phyloP scores from a whole-genome alignment of 2,329 filamentous ascomycete genomes.

The Hortaea sp. region DNA sequence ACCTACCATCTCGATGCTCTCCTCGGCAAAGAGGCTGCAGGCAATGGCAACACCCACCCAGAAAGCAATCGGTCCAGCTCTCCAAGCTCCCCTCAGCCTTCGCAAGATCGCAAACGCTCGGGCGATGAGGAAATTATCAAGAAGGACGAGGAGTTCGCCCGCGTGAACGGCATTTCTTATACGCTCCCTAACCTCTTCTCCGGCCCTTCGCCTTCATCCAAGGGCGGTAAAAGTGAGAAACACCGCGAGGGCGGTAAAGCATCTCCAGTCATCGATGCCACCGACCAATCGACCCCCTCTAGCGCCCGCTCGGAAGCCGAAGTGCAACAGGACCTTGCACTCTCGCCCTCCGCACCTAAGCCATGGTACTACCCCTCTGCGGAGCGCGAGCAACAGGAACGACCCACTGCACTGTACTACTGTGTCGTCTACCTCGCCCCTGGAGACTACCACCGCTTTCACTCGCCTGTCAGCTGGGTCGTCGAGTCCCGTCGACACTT shows the following conservation, averaged over 20 bases:
- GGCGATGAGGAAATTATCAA: constrained; percentile 56
- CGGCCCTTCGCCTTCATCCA: constrained; percentile 36
- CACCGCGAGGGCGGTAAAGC: constrained; percentile 26
- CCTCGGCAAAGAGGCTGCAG: constrained; percentile 49
- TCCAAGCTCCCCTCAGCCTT: constrained; percentile 25
- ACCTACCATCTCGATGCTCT: constrained; percentile 94
- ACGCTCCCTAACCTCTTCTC: constrained; percentile 81
- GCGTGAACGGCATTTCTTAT: constrained; percentile 90
- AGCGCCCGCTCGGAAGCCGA: constrained; percentile 66
- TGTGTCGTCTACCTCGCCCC: constrained; percentile 92
- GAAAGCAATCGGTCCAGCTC: not conserved
- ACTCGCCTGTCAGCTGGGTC: constrained; percentile 91
- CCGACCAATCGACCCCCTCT: constrained; percentile 62
- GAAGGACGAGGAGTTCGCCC: constrained; percentile 84
- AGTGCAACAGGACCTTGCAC: constrained; percentile 73
- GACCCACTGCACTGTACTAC: constrained; percentile 70
- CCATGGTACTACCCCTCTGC: constrained; percentile 35
- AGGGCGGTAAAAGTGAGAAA: constrained; percentile 7
- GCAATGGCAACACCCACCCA: not conserved
- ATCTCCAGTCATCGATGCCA: constrained; percentile 26
- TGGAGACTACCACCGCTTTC: constrained; percentile 97
- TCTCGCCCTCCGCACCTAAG: constrained; percentile 47
- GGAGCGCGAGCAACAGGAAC: constrained; percentile 22
- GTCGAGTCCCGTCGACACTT: constrained; percentile 94
- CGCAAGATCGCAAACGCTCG: constrained; percentile 21